Conservation (phyloP, 257 asterid species). For the Nicotiana obtusifolia region DNA sequence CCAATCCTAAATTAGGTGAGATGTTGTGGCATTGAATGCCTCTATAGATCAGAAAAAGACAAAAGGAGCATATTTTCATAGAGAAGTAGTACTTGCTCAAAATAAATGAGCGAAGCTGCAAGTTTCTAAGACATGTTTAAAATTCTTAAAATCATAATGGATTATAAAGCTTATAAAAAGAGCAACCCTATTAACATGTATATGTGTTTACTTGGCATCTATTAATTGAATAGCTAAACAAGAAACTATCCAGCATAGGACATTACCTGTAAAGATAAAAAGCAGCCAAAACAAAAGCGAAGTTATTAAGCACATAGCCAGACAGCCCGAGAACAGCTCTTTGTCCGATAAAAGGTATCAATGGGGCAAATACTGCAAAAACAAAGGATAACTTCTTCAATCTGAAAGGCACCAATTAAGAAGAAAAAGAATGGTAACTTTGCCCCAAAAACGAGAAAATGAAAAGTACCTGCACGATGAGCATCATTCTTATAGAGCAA, state of each 20-base stretch:
- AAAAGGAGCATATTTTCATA: background rate
- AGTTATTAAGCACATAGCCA: conserved; percentile 69
- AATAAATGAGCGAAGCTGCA: background rate
- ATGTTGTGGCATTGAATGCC: background rate
- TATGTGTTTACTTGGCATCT: no score
- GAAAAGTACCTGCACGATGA: background rate
- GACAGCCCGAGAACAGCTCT: conserved; percentile 85
- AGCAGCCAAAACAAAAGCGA: conserved; percentile 65
- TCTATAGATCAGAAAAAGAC: background rate
- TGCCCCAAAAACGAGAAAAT: background rate
- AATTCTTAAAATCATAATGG: background rate
- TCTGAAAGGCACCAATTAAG: background rate
- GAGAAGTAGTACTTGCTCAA: background rate
- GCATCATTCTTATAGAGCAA: background rate
- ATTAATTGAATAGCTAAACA: background rate
- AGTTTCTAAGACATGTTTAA: background rate
- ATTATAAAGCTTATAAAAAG: background rate
- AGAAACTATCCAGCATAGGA: background rate
- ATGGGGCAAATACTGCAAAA: conserved; percentile 72
- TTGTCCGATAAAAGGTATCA: conserved; percentile 73
- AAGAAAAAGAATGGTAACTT: background rate
- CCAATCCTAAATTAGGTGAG: background rate
- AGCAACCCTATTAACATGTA: no score
- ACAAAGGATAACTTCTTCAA: background rate
- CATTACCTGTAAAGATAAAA: conserved; percentile 62